These are phyloP conservation scores for Datura wrightii DNA, from an alignment of 257 asterid species.

Conservation along the genomic window DNA sequence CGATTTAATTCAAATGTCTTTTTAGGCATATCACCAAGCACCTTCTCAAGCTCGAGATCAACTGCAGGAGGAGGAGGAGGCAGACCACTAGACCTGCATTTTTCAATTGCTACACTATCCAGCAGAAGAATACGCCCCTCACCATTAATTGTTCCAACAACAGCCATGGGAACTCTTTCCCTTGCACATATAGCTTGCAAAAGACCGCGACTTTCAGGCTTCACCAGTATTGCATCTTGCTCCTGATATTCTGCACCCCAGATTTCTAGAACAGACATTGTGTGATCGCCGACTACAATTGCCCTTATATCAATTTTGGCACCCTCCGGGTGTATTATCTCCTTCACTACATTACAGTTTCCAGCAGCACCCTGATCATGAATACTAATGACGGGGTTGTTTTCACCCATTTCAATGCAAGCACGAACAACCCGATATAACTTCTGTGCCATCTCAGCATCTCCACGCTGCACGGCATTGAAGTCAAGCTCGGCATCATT, in stretches of 20 bases:
- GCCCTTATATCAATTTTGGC: slow-evolving; percentile 89
- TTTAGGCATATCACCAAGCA: slow-evolving; percentile 97
- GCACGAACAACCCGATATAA: slow-evolving; percentile 89
- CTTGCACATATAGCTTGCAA: slow-evolving; percentile 76
- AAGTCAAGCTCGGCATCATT: slow-evolving; percentile 91
- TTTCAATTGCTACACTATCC: slow-evolving; percentile 66
- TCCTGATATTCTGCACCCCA: slow-evolving; percentile 99
- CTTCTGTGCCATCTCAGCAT: slow-evolving; percentile 98
- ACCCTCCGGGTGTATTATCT: slow-evolving; percentile 81
- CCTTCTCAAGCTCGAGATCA: slow-evolving; percentile 96
- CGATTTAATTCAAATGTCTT: slow-evolving; percentile 85
- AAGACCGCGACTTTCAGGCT: slow-evolving; percentile 70
- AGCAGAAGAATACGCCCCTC: slow-evolving; percentile 73
- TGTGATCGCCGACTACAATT: slow-evolving; percentile 87
- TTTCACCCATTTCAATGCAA: slow-evolving; percentile 88
- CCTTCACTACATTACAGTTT: slow-evolving; percentile 76
- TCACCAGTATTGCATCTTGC: slow-evolving; percentile 96
- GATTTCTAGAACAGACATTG: slow-evolving; percentile 92
- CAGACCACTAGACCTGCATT: slow-evolving; percentile 53
- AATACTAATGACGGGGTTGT: slow-evolving; percentile 85
- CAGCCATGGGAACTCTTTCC: slow-evolving; percentile 94
- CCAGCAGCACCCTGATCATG: slow-evolving; percentile 97
- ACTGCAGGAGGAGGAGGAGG: slow-evolving; percentile 88
- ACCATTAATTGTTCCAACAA: slow-evolving; percentile 83
- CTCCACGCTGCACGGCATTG: slow-evolving; percentile 84